A percentile compares a stretch with the other conserved stretches of the same genome.
These are phyloP conservation scores for Dothistroma pini DNA, from an alignment of 2,329 filamentous ascomycete species.

Conservation along the genomic window DNA sequence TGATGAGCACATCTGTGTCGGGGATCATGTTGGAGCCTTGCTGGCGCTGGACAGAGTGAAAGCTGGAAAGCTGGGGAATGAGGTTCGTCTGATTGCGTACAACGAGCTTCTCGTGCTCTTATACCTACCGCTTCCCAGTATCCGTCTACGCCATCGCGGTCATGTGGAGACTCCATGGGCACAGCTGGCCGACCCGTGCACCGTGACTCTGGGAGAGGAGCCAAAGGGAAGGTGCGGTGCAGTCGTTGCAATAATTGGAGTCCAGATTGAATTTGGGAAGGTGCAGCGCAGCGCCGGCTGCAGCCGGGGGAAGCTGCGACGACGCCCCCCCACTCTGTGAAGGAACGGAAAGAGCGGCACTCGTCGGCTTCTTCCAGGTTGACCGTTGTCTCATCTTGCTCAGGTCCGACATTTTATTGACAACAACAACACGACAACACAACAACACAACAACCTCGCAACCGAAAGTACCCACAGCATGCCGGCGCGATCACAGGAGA, in stretches of 20 bases:
- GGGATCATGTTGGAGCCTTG: slow-evolving; percentile 30
- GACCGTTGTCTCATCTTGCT: no score
- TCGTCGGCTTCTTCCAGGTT: background rate
- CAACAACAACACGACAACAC: no score
- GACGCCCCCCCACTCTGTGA: no score
- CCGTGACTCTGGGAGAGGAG: background rate
- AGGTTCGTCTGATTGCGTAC: background rate
- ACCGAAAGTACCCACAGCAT: background rate
- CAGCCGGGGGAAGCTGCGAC: no score
- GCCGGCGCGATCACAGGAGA: slow-evolving; percentile 9
- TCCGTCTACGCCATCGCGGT: background rate
- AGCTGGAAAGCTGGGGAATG: slow-evolving; percentile 1
- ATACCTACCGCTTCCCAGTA: background rate
- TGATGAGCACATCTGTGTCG: slow-evolving; percentile 48
- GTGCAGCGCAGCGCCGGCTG: no score
- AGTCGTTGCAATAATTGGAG: no score
- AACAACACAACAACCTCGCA: no score
- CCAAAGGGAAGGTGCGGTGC: no score
- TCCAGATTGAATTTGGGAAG: no score
- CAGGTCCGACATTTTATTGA: no score
- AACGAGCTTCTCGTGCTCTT: background rate
- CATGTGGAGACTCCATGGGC: background rate
- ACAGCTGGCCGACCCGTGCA: background rate
- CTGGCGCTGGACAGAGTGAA: background rate
- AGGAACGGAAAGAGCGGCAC: no score